Evolutionary conservation across 2,329 filamentous ascomycete species (phyloP).

Genomic region (Trichoderma harzianum): DNA sequence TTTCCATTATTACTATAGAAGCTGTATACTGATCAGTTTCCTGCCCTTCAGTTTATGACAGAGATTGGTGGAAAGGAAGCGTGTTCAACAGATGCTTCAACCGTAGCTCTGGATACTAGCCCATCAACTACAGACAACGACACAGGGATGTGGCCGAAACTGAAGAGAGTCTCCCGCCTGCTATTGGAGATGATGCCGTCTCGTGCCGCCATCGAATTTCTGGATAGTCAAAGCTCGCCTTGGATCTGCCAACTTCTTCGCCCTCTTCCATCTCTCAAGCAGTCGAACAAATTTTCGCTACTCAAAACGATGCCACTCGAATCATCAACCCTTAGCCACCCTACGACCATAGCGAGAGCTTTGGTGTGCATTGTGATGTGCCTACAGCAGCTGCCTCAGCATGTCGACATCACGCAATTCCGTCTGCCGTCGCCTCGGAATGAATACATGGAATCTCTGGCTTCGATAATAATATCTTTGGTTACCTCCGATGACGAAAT

Average conservation of each 20-base stretch:
- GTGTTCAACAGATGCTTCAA: not conserved
- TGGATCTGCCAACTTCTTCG: constrained; percentile 15
- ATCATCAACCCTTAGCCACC: not conserved
- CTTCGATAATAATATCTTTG: not conserved
- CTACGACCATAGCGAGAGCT: constrained; percentile 1
- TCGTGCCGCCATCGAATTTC: not conserved
- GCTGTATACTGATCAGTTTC: not conserved
- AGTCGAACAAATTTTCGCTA: not conserved
- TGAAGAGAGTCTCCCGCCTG: not conserved
- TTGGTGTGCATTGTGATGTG: constrained; percentile 12
- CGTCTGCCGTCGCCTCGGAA: not conserved
- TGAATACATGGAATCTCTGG: not conserved
- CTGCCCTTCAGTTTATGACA: not conserved
- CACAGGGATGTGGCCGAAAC: not conserved
- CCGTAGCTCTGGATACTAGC: too few species aligned
- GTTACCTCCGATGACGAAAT: constrained; percentile 14
- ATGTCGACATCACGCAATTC: not conserved
- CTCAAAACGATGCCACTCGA: constrained; percentile 13
- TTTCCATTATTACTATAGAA: not conserved
- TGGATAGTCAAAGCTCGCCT: constrained; percentile 10
- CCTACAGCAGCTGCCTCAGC: constrained; percentile 7
- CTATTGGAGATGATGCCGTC: constrained; percentile 8
- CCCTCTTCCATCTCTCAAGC: constrained; percentile 8
- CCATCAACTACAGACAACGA: not conserved
- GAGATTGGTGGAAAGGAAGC: not conserved